Base-by-base conservation (phyloP, 2,329 filamentous ascomycete species). In the Stachybotrys echinatus region DNA sequence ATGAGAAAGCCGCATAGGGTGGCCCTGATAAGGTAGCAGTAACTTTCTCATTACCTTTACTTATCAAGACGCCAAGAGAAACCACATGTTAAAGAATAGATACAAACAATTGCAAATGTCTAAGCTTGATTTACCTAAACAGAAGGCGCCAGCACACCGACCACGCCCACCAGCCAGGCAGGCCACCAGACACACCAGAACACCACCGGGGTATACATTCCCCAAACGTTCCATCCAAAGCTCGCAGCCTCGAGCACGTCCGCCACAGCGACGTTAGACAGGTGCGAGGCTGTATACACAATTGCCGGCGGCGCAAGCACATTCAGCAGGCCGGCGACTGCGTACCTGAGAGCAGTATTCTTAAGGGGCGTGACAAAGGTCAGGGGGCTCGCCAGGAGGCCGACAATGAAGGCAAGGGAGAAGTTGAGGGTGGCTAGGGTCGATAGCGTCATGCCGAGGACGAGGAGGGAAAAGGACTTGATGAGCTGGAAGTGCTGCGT, bases 151-250 rank as follows among this genome's bases (percentile, higher is more conserved):
- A 82, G 68, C 42, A 84, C 73, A 21, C 80, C 71, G 6, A 84
- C 66, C 51, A 74, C 72, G 2, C 79, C 88, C 6, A 84, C 79
- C 37, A 94, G 67, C 92, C 92, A 96, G 7, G 89, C 90, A 1
- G 92, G 92, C 87, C 90, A 94, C 92, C 92, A 96, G 42, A 96
- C 84, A 64, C 90, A 88, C 89, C 91, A 96, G n/a, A 96, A 79
- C 12, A 95, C 83, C 18, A 96, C 83, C 52, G 89, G 86, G 2
- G 91, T 95, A 74, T 91, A 95, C 79, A 94, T 83, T 2, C 90
- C 89, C 82, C 87, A 91, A 12, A 96, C 84, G 61, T 89, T 81
- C 91, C 91, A 96, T 0, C 88, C 91, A 64, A 94, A 91, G 5
- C 88, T 89, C 1, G 89, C 88, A 64, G 87, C 79, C 23, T 76